Percentiles rank a stretch among this genome's conserved stretches.
Conservation (phyloP, 2,329 filamentous ascomycete species). For the Thelonectria rubi region DNA sequence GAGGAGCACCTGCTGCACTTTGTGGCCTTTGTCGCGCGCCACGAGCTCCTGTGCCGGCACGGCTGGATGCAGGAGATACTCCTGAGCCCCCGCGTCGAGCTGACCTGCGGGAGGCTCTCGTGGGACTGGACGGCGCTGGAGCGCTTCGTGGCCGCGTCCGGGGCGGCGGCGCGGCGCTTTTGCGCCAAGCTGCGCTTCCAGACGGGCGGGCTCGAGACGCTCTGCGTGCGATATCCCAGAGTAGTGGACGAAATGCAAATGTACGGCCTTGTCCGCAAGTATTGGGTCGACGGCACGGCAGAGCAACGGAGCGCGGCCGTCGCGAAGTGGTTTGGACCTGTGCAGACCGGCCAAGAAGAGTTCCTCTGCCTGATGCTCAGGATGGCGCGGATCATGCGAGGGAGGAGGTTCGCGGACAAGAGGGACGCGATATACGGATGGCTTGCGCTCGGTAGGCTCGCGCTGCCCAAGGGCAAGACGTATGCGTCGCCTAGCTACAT, state of each 20-base stretch:
- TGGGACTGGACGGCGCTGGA: constrained; percentile 6
- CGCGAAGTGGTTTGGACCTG: constrained; percentile 2
- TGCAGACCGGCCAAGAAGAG: not conserved
- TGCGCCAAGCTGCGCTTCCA: not conserved
- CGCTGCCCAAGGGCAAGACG: constrained; percentile 2
- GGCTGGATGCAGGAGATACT: constrained; percentile 9
- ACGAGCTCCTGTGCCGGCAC: constrained; percentile 1
- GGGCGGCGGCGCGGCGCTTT: not conserved
- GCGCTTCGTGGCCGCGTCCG: constrained; percentile 7
- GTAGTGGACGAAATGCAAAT: not conserved
- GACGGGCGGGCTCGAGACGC: not conserved
- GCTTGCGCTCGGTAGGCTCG: not conserved
- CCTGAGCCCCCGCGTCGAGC: not conserved
- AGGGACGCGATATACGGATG: constrained; percentile 9
- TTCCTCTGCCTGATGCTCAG: not conserved
- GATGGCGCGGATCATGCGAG: constrained; percentile 5
- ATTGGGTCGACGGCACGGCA: constrained; percentile 3
- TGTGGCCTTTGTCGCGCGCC: not conserved
- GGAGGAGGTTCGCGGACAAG: not conserved
- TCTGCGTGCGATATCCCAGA: not conserved
- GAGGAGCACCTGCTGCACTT: not conserved
- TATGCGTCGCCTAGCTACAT: constrained; percentile 1
- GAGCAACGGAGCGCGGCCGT: not conserved
- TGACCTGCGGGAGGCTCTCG: not conserved
- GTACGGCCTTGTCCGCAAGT: not conserved